Percentiles rank a stretch among this genome's conserved stretches.
phyloP scores from a whole-genome alignment of 768 basidiomycete genomes.

The Galerina marginata region DNA sequence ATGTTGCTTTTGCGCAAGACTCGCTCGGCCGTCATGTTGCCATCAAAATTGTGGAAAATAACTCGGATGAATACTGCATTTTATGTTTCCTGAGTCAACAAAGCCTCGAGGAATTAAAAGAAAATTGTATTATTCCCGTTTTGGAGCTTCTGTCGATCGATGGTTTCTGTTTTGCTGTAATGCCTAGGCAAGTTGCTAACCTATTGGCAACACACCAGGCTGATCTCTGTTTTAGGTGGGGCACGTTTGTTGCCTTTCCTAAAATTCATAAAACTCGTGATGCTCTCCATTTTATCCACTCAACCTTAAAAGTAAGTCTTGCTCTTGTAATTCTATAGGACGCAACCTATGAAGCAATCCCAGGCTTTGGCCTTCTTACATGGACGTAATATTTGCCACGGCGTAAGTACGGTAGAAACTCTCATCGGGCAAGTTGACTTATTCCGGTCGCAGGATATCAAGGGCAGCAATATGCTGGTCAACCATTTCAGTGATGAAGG shows the following conservation, averaged over 20 bases:
- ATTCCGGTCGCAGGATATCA: slow-evolving; percentile 9
- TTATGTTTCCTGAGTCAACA: slow-evolving; percentile 24
- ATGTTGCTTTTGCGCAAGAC: slow-evolving; percentile 24
- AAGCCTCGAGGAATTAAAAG: not conserved
- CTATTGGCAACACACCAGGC: not conserved
- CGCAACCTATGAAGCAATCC: not conserved
- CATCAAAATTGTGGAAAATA: slow-evolving; percentile 28
- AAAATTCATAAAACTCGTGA: not conserved
- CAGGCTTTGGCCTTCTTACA: slow-evolving; percentile 26
- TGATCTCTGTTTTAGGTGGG: slow-evolving; percentile 19
- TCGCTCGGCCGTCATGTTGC: slow-evolving; percentile 26
- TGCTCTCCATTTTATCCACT: slow-evolving; percentile 16
- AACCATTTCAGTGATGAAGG: slow-evolving; percentile 19
- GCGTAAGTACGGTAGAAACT: slow-evolving; percentile 9
- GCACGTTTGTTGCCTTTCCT: not conserved
- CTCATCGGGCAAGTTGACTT: not conserved
- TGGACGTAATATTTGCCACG: slow-evolving; percentile 26
- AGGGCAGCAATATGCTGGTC: slow-evolving; percentile 17
- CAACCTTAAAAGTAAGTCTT: slow-evolving; percentile 16
- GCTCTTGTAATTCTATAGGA: not conserved
- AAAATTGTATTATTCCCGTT: slow-evolving; percentile 27
- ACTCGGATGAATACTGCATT: slow-evolving; percentile 28
- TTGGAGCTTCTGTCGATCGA: slow-evolving; percentile 29
- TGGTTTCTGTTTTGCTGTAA: slow-evolving; percentile 31
- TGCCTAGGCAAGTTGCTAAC: slow-evolving; percentile 26